phyloP scores from a whole-genome alignment of 148 eudicot genomes.

The Selenicereus undatus region DNA sequence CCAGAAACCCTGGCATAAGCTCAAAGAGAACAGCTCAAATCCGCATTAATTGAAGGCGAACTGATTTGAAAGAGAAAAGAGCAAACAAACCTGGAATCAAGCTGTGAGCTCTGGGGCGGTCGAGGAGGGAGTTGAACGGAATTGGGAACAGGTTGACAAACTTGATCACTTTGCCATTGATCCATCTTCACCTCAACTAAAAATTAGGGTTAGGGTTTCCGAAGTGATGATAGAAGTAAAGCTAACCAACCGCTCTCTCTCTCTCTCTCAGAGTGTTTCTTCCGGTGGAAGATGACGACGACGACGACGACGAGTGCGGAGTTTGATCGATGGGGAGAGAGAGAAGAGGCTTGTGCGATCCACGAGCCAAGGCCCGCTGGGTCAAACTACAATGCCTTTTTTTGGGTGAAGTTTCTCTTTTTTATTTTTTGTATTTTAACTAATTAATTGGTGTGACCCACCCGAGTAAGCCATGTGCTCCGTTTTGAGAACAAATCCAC shows the following conservation, averaged over 20 bases:
- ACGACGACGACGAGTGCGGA: too few relatives aligned
- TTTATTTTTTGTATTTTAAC: not conserved
- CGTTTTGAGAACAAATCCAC: not conserved
- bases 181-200: conserved; percentile 23
- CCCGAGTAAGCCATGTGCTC: too few relatives aligned
- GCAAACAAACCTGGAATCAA: conserved; percentile 37
- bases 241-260: not conserved
- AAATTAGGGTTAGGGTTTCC: conserved; percentile 4
- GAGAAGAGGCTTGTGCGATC: conserved; percentile 16
- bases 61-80: not conserved
- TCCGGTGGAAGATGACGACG: not conserved
- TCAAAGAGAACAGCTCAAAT: not conserved
- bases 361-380: conserved; percentile 18
- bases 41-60: not conserved
- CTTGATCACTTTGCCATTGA: conserved; percentile 22
- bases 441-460: too few relatives aligned
- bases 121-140: conserved; percentile 8
- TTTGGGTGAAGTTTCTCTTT: not conserved
- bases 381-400: not conserved
- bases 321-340: not conserved
- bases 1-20: not conserved
- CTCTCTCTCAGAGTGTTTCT: not conserved
- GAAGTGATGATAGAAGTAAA: not conserved
- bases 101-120: conserved; percentile 24
- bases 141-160: conserved; percentile 15